phyloP scores from a whole-genome alignment of 768 basidiomycete species.

The Kwoniella pini region DNA sequence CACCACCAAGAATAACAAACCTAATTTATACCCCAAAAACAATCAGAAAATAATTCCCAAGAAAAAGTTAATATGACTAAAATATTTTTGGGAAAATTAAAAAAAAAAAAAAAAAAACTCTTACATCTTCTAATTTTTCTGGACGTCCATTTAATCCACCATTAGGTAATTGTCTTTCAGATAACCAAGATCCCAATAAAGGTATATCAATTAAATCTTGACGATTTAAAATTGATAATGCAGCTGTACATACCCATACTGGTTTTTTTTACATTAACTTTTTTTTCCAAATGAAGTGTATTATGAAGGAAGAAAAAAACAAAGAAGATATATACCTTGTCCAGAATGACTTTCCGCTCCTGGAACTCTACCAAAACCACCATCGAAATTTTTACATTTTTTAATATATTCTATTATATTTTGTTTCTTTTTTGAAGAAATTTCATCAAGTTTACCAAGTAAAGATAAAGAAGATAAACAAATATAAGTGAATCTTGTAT shows the following conservation, averaged over 20 bases:
- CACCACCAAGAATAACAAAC: conserved; percentile 99
- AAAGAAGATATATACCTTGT: conserved; percentile 63
- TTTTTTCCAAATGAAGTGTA: too few relatives aligned
- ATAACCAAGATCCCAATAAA: conserved; percentile 88
- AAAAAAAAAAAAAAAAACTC: too few relatives aligned
- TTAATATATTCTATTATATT: conserved; percentile 65
- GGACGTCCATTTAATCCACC: conserved; percentile 97
- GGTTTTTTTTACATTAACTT: neutral
- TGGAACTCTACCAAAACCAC: conserved; percentile 78
- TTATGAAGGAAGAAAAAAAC: neutral
- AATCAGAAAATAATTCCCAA: too few relatives aligned
- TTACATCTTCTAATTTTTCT: conserved; percentile 92
- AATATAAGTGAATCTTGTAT: conserved; percentile 87
- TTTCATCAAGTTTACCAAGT: conserved; percentile 68
- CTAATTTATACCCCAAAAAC: conserved; percentile 56
- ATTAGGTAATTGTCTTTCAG: conserved; percentile 86
- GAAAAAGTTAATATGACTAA: too few relatives aligned
- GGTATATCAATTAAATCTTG: conserved; percentile 74
- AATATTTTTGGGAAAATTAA: too few relatives aligned
- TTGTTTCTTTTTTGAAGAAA: conserved; percentile 58
- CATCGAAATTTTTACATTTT: conserved; percentile 88
- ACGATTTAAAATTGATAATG: conserved; percentile 81
- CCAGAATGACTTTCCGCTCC: conserved; percentile 93
- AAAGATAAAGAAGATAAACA: conserved; percentile 80
- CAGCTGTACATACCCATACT: conserved; percentile 89